Evolutionary conservation across 2,329 filamentous ascomycete species (phyloP).

Genomic region (Hysterium pulicare): DNA sequence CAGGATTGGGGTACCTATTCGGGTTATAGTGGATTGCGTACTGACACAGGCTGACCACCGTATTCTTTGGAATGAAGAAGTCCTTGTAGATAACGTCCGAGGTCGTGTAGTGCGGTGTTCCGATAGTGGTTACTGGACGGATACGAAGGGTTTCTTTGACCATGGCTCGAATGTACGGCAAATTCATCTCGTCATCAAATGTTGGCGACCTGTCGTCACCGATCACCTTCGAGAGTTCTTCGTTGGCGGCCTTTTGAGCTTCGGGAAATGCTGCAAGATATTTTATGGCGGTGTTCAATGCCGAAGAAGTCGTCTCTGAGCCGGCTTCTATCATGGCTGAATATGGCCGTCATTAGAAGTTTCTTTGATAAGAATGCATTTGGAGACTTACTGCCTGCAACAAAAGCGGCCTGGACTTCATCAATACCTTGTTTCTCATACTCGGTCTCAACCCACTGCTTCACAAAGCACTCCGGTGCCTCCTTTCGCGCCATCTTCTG

Average conservation of each 20-base stretch:
- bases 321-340: constrained; percentile 30
- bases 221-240: constrained; percentile 44
- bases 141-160: constrained; percentile 46
- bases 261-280: constrained; percentile 23
- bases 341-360: not conserved
- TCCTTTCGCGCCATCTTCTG: constrained; percentile 7
- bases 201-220: constrained; percentile 43
- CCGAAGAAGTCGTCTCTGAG: constrained; percentile 26
- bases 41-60: constrained; percentile 28
- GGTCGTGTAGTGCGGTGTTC: constrained; percentile 32
- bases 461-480: constrained; percentile 18
- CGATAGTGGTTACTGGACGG: constrained; percentile 32
- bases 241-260: constrained; percentile 43
- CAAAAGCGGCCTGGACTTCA: constrained; percentile 17
- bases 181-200: constrained; percentile 45
- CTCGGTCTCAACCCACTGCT: constrained; percentile 12
- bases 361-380: not conserved
- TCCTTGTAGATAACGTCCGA: constrained; percentile 40
- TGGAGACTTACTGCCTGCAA: constrained; percentile 16
- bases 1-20: constrained; percentile 31
- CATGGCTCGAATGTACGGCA: constrained; percentile 39
- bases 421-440: constrained; percentile 28
- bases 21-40: constrained; percentile 38
- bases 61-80: constrained; percentile 43
- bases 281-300: constrained; percentile 17